These are phyloP conservation scores for Arctostaphylos glauca DNA, from an alignment of 148 eudicot species.

Conservation along the genomic window DNA sequence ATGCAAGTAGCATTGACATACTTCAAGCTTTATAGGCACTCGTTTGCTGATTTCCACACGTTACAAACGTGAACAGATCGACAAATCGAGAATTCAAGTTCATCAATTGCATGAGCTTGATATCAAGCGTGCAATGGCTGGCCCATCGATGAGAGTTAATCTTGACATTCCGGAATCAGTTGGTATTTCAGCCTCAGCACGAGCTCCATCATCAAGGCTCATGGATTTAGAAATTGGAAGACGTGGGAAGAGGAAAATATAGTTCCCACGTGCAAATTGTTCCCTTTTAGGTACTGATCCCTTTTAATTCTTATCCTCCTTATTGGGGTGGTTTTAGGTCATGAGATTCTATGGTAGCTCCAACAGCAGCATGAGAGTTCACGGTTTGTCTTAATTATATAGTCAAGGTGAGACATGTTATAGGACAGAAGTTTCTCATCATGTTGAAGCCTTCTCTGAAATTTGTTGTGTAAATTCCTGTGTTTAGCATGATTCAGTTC, in stretches of 20 bases:
- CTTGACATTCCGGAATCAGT: constrained; percentile 95
- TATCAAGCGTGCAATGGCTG: constrained; percentile 46
- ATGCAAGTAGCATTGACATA: not conserved
- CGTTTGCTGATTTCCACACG: not conserved
- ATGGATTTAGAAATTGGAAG: constrained; percentile 66
- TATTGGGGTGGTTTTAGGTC: not conserved
- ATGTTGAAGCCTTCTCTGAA: not conserved
- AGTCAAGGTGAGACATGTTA: not conserved
- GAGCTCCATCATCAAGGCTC: constrained; percentile 64
- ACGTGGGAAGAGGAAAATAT: constrained; percentile 68
- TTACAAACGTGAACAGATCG: constrained; percentile 44
- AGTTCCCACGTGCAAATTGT: constrained; percentile 15
- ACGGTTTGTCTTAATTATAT: not conserved
- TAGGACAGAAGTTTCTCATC: not conserved
- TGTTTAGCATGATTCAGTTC: not conserved
- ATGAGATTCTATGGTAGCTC: not conserved
- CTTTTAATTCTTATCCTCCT: not conserved
- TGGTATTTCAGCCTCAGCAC: constrained; percentile 50
- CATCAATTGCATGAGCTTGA: constrained; percentile 50
- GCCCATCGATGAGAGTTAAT: constrained; percentile 50
- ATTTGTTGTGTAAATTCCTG: not conserved
- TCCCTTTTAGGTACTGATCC: not conserved
- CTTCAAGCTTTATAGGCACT: not conserved
- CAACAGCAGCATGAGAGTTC: not conserved
- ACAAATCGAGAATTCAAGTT: constrained; percentile 46